Evolutionary conservation across 148 eudicot species (phyloP).

Genomic region (Vaccinium myrtillus): DNA sequence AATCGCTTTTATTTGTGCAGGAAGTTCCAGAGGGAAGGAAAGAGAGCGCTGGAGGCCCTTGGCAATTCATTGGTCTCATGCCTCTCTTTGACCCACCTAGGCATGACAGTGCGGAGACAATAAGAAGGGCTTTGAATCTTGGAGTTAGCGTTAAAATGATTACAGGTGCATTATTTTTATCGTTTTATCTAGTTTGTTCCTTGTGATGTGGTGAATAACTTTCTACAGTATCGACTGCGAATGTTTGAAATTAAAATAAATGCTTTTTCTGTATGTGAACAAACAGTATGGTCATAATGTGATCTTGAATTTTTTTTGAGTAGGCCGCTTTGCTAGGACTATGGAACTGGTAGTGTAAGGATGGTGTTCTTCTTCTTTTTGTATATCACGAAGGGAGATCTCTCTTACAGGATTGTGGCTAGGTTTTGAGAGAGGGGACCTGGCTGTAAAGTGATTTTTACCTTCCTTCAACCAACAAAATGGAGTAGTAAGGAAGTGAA

Average conservation of each 20-base stretch:
- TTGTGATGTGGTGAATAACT: background rate
- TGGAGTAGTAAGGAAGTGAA: background rate
- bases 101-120: constrained; percentile 98
- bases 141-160: constrained; percentile 98
- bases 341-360: background rate
- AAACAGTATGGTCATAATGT: background rate
- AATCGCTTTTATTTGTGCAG: constrained; percentile 32
- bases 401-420: background rate
- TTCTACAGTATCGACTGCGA: background rate
- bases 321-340: background rate
- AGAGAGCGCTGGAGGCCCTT: constrained; percentile 95
- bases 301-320: background rate
- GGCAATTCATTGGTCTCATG: constrained; percentile 95
- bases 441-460: background rate
- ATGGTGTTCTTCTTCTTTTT: background rate
- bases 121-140: constrained; percentile 90
- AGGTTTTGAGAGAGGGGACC: background rate
- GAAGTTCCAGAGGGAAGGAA: constrained; percentile 95
- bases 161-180: constrained; percentile 55
- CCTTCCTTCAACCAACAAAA: background rate
- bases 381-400: background rate
- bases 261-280: background rate
- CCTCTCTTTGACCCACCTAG: constrained; percentile 99
- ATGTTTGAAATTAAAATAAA: constrained; percentile 5
- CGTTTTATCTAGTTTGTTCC: background rate